phyloP scores from a whole-genome alignment of 129 eudicot species.

The Artemisia argyi region DNA sequence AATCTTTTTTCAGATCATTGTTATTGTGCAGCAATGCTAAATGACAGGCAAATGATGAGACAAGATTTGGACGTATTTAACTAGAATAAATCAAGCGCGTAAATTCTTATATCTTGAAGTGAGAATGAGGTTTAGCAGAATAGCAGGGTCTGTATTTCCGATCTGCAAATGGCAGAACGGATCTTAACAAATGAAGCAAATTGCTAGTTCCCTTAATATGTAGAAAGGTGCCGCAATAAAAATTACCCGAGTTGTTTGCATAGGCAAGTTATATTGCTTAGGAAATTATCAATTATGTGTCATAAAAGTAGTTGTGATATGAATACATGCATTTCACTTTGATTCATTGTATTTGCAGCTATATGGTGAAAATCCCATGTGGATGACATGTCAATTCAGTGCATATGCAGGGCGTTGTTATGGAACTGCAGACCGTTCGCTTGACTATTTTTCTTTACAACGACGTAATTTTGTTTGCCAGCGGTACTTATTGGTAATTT shows the following conservation, averaged over 20 bases:
- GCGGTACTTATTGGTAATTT: not conserved
- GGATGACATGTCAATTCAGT: slow-evolving; percentile 1
- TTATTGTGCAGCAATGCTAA: slow-evolving; percentile 7
- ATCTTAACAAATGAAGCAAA: not conserved
- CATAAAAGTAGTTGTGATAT: not conserved
- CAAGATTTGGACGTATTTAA: slow-evolving; percentile 4
- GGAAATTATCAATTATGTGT: not conserved
- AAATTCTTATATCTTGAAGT: slow-evolving; percentile 1
- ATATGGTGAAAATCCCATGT: slow-evolving; percentile 1
- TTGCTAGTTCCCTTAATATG: not conserved
- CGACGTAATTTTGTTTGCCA: not conserved
- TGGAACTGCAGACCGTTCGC: not conserved
- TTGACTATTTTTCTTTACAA: not conserved
- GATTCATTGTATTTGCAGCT: slow-evolving; percentile 15
- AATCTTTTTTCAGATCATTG: slow-evolving; percentile 14
- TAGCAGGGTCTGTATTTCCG: too few species aligned
- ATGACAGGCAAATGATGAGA: slow-evolving; percentile 9
- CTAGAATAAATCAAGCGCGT: not conserved
- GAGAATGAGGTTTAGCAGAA: slow-evolving; percentile 3
- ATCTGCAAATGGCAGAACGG: too few species aligned
- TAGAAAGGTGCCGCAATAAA: slow-evolving; percentile 10
- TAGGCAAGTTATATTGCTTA: not conserved
- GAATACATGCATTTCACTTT: slow-evolving; percentile 8
- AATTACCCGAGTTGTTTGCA: not conserved
- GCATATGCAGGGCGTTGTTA: slow-evolving; percentile 6